These are phyloP conservation scores for Peronosclerospora sorghi DNA, from an alignment of 352 stramenopile genomes.

Conservation along the genomic window DNA sequence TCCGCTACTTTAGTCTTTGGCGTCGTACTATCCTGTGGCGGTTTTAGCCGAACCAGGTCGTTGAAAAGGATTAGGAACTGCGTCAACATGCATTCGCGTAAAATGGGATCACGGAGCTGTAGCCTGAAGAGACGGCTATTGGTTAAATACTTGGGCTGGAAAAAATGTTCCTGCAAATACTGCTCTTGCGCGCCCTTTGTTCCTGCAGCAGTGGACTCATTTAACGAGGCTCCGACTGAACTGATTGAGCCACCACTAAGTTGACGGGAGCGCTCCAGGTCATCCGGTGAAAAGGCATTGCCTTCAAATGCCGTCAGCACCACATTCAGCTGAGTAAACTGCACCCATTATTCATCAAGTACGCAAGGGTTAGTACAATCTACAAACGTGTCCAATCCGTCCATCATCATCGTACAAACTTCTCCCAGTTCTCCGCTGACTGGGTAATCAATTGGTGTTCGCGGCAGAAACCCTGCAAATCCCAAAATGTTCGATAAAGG, in stretches of 20 bases:
- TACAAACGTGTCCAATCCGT: neutral
- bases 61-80: constrained; percentile 82
- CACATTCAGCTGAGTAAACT: constrained; percentile 70
- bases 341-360: constrained; percentile 1
- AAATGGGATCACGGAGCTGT: constrained; percentile 82
- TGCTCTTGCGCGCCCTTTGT: constrained; percentile 8
- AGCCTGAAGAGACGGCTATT: constrained; percentile 86
- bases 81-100: constrained; percentile 83
- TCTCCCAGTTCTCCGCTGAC: constrained; percentile 62
- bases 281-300: constrained; percentile 75
- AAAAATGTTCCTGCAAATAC: constrained; percentile 63
- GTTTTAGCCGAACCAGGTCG: constrained; percentile 49
- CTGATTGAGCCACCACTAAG: constrained; percentile 15
- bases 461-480: constrained; percentile 81
- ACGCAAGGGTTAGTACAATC: neutral
- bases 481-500: constrained; percentile 87
- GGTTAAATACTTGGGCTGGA: constrained; percentile 88
- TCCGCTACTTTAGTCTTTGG: constrained; percentile 51
- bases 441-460: constrained; percentile 57
- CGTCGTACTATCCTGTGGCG: constrained; percentile 32
- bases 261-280: constrained; percentile 59
- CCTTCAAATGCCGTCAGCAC: constrained; percentile 77
- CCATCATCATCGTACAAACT: constrained; percentile 47
- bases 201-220: constrained; percentile 5
- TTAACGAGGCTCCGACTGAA: constrained; percentile 11